Evolutionary conservation across 2,329 filamentous ascomycete species (phyloP).

Genomic region (Leptographium wingfieldii): DNA sequence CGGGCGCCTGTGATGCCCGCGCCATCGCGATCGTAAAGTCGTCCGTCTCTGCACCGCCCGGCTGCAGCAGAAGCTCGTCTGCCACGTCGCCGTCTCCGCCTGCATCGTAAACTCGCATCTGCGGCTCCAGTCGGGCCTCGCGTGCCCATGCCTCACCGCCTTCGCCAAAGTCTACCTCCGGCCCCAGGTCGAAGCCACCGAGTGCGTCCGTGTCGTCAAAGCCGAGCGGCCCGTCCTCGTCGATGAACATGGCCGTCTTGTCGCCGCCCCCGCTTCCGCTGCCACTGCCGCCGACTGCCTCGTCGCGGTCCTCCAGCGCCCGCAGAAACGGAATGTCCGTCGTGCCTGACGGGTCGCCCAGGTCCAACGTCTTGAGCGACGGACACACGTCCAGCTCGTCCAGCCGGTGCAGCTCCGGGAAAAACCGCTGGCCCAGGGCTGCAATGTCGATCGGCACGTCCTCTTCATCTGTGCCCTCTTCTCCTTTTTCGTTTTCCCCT

Average conservation of each 20-base stretch:
- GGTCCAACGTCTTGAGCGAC: slow-evolving; percentile 83
- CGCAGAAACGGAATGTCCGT: slow-evolving; percentile 88
- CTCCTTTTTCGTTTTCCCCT: background rate
- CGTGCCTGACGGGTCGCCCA: slow-evolving; percentile 73
- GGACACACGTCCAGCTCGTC: slow-evolving; percentile 89
- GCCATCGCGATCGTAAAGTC: slow-evolving; percentile 73
- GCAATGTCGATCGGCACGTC: slow-evolving; percentile 69
- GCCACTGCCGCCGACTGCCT: slow-evolving; percentile 38
- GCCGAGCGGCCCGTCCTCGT: slow-evolving; percentile 72
- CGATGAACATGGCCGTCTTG: slow-evolving; percentile 69
- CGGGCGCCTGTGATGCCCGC: slow-evolving; percentile 49
- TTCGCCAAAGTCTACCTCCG: slow-evolving; percentile 79
- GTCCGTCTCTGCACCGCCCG: slow-evolving; percentile 47
- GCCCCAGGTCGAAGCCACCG: slow-evolving; percentile 56
- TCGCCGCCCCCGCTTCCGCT: slow-evolving; percentile 41
- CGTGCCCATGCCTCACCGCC: slow-evolving; percentile 92
- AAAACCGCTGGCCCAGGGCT: slow-evolving; percentile 66
- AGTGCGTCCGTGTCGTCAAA: slow-evolving; percentile 72
- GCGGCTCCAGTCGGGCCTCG: slow-evolving; percentile 75
- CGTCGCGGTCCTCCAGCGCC: slow-evolving; percentile 66
- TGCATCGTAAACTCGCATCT: slow-evolving; percentile 66
- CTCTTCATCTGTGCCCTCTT: slow-evolving; percentile 22
- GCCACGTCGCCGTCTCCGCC: slow-evolving; percentile 25
- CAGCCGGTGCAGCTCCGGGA: slow-evolving; percentile 63
- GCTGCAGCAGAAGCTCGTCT: slow-evolving; percentile 38